Conservation (phyloP, 306 rosid genomes). For the Vicia villosa region DNA sequence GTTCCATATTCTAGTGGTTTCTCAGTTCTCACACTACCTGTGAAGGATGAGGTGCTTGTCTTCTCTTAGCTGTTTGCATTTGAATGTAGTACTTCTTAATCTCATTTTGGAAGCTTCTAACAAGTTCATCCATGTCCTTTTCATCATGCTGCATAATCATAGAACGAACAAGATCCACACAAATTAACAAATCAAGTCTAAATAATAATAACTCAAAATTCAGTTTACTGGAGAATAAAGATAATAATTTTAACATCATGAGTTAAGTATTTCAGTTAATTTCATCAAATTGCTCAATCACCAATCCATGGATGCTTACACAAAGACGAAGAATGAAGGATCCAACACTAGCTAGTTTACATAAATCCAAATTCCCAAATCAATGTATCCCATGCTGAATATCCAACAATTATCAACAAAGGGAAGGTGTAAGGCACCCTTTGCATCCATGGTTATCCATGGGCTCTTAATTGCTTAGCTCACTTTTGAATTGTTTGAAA, state of each 20-base stretch:
- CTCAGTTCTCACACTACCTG: conserved; percentile 69
- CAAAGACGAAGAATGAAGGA: background rate
- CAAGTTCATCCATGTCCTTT: conserved; percentile 86
- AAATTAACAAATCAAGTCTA: conserved; percentile 9
- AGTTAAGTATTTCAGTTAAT: conserved; percentile 20
- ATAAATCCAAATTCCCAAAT: too few relatives aligned
- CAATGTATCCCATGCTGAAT: too few relatives aligned
- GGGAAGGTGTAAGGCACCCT: too few relatives aligned
- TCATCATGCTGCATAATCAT: conserved; percentile 72
- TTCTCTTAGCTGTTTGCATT: conserved; percentile 96
- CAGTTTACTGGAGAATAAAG: conserved; percentile 31
- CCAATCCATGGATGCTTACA: conserved; percentile 1
- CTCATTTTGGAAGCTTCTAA: conserved; percentile 70
- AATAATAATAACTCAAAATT: conserved; percentile 24
- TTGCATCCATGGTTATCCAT: too few relatives aligned
- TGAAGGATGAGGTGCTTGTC: conserved; percentile 91
- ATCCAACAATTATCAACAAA: too few relatives aligned
- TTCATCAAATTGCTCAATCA: conserved; percentile 20
- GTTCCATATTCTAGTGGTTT: conserved; percentile 14
- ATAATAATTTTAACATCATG: conserved; percentile 5
- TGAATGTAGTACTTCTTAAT: conserved; percentile 94
- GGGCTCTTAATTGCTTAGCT: too few relatives aligned
- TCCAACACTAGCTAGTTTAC: too few relatives aligned
- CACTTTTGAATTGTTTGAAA: too few relatives aligned
- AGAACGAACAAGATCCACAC: conserved; percentile 26